Percentiles rank a stretch among this genome's conserved stretches.
These are phyloP conservation scores for Chaetomiaceae sp. DNA, from an alignment of 2,329 filamentous ascomycete genomes.

Conservation along the genomic window DNA sequence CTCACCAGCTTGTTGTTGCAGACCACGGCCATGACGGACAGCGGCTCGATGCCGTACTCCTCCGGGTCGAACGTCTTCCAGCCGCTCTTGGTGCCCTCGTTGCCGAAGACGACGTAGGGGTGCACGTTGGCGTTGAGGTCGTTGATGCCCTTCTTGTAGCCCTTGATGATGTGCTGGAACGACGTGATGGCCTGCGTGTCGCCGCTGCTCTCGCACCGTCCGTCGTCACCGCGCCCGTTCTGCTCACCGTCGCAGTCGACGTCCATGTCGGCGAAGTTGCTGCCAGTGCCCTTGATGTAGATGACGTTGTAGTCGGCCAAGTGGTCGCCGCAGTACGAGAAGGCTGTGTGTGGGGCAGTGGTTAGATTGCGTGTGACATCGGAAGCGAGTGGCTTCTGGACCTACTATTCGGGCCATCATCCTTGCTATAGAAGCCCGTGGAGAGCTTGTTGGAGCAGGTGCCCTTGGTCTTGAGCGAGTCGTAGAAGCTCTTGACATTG, in stretches of 20 bases:
- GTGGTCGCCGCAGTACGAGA: slow-evolving; percentile 43
- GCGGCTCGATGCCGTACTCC: slow-evolving; percentile 40
- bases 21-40: slow-evolving; percentile 53
- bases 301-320: slow-evolving; percentile 35
- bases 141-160: slow-evolving; percentile 35
- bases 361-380: too few relatives aligned
- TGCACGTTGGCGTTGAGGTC: slow-evolving; percentile 51
- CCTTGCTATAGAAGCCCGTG: slow-evolving; percentile 32
- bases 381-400: too few relatives aligned
- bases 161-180: slow-evolving; percentile 37
- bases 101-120: slow-evolving; percentile 53
- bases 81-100: slow-evolving; percentile 33
- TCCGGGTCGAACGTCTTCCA: slow-evolving; percentile 40
- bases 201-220: slow-evolving; percentile 40
- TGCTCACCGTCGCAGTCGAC: slow-evolving; percentile 55
- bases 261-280: slow-evolving; percentile 49
- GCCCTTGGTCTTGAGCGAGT: slow-evolving; percentile 5
- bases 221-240: slow-evolving; percentile 36
- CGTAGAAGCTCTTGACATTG: slow-evolving; percentile 8
- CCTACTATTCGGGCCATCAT: slow-evolving; percentile 29
- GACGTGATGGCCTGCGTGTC: slow-evolving; percentile 43
- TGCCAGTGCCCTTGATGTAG: slow-evolving; percentile 40
- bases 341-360: too few relatives aligned
- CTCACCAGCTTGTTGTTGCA: slow-evolving; percentile 45
- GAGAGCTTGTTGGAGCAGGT: slow-evolving; percentile 27